Conservation (phyloP, 1,284 basidiomycete species). For the Ceratobasidium sp. region DNA sequence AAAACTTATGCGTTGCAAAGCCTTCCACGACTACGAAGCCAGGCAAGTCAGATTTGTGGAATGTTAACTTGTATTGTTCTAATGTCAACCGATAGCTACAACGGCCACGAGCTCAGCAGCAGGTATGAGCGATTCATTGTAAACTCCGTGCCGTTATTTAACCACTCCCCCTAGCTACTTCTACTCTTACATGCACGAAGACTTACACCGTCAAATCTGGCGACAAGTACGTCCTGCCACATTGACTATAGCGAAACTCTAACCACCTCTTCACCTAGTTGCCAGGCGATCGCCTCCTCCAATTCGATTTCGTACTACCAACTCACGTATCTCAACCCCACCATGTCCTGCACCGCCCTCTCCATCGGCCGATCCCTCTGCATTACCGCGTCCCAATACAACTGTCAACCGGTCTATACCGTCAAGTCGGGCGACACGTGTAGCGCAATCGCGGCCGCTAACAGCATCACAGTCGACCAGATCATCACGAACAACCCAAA, state of each 20-base stretch:
- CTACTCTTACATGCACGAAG: constrained; percentile 9
- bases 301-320: constrained; percentile 19
- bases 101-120: not conserved
- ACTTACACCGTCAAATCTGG: constrained; percentile 9
- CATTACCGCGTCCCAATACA: not conserved
- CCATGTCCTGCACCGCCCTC: constrained; percentile 13
- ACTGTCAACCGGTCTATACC: not conserved
- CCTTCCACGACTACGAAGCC: not conserved
- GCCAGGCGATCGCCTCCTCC: constrained; percentile 3
- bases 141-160: no score
- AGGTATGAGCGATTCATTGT: not conserved
- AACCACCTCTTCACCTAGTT: not conserved
- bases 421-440: not conserved
- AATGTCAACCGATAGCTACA: not conserved
- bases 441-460: not conserved
- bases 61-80: not conserved
- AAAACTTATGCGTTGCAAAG: constrained; percentile 2
- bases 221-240: not conserved
- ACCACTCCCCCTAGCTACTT: not conserved
- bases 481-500: constrained; percentile 13
- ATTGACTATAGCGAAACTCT: not conserved
- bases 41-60: not conserved
- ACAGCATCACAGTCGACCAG: not conserved
- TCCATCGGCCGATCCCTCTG: constrained; percentile 21
- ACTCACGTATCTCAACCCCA: constrained; percentile 17